Evolutionary conservation across 441 rosid species (phyloP).

Genomic region (Populus trichocarpa): DNA sequence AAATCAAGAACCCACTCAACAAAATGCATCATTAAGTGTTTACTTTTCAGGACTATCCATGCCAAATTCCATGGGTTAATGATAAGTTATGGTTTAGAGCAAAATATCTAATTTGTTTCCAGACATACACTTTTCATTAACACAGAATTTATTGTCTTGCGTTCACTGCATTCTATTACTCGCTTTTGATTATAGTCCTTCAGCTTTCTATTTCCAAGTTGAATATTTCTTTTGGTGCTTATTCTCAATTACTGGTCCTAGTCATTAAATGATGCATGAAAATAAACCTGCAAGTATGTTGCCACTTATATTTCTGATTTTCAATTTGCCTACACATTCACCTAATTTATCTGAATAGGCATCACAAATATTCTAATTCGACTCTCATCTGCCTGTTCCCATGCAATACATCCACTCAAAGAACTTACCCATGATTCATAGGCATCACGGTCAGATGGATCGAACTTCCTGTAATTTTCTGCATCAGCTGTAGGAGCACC

Average conservation of each 20-base stretch:
- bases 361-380: not conserved
- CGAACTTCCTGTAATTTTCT: conserved; percentile 63
- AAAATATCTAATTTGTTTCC: not conserved
- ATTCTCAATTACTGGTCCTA: not conserved
- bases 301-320: not conserved
- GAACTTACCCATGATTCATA: conserved; percentile 78
- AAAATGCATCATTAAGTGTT: not conserved
- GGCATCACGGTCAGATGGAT: conserved; percentile 61
- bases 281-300: not conserved
- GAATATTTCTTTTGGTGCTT: not conserved
- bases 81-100: not conserved
- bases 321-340: not conserved
- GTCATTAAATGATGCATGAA: not conserved
- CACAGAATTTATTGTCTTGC: not conserved
- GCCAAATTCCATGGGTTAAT: not conserved
- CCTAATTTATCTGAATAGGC: not conserved
- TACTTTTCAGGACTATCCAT: not conserved
- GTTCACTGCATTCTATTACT: not conserved
- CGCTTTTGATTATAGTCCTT: not conserved
- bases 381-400: not conserved
- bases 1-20: conserved; percentile 14
- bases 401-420: conserved; percentile 6
- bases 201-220: not conserved
- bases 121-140: not conserved
- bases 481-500: conserved; percentile 90